Base-by-base conservation (phyloP, 805 yeast species). In the Wickerhamiella parazyma region DNA sequence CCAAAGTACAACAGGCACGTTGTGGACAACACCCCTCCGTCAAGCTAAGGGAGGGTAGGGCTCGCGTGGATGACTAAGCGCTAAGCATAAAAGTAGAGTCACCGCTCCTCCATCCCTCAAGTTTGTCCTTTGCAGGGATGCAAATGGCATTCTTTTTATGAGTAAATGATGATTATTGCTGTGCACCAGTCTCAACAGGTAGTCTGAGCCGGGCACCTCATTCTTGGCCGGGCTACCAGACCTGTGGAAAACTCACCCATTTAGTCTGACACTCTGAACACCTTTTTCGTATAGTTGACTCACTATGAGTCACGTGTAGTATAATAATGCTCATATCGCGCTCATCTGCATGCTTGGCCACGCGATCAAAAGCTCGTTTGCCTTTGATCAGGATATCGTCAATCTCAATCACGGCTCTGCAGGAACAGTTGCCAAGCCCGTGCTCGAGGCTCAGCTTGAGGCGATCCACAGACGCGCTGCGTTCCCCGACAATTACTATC, bases 331-430 rank as follows among this genome's bases (percentile, higher is more conserved):
- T n/a, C 31, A 11, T 28, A 24, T 12, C 8, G 11, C 11, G 11
- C 26, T 9, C 6, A 24, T 9, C 31, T 3, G 3, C 12, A 28
- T 28, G 31, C 31, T 28, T n/a, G 31, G 31, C 16, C 31, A 28
- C 16, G 16, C 14, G 16, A n/a, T 28, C 31, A 28, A 28, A 28
- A 7, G 8, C 7, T n/a, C 5, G 6, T 28, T 28, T n/a, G 31
- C 31, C 6, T 10, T 28, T 20, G 24, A 34, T 33, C 35, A 62
- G 1, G 64, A 56, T 2, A 64, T 65, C 7, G 55, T 56, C 4
- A 71, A 73, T 10, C 68, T 76, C 36, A 79, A 79, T 57, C 78
- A 78, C 55, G 85, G 85, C 5, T 70, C 80, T 1, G 78, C 59
- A 52, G 86, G 85, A 1, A 60, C 69, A 1, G 63, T 71, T 3